phyloP scores from a whole-genome alignment of 306 rosid genomes.

The Neltuma alba region DNA sequence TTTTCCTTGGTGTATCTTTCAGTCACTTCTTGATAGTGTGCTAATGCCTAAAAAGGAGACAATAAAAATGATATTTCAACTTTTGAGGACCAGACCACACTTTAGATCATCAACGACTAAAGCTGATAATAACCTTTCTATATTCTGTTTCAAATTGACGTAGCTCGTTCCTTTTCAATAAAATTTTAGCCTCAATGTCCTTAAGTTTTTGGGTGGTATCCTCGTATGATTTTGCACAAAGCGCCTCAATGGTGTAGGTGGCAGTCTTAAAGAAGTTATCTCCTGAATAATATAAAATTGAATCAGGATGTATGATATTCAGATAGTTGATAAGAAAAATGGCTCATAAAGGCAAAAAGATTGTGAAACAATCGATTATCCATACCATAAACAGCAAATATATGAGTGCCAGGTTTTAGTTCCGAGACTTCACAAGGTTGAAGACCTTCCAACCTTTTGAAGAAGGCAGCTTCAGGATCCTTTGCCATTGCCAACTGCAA shows the following conservation, averaged over 20 bases:
- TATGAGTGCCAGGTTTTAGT: slow-evolving; percentile 96
- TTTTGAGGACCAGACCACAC: slow-evolving; percentile 9
- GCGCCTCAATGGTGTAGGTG: slow-evolving; percentile 65
- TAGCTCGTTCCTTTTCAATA: slow-evolving; percentile 91
- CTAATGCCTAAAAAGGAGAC: slow-evolving; percentile 71
- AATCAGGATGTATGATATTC: slow-evolving; percentile 31
- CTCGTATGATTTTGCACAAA: slow-evolving; percentile 62
- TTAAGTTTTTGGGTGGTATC: slow-evolving; percentile 65
- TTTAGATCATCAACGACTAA: slow-evolving; percentile 14
- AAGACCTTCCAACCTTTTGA: slow-evolving; percentile 83
- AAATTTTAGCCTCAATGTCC: slow-evolving; percentile 88
- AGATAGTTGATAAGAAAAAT: not conserved
- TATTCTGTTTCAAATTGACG: slow-evolving; percentile 96
- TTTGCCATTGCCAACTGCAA: slow-evolving; percentile 82
- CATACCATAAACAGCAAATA: slow-evolving; percentile 98
- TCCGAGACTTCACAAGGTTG: slow-evolving; percentile 98
- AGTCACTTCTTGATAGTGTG: slow-evolving; percentile 95
- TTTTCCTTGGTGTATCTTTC: slow-evolving; percentile 91
- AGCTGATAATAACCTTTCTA: slow-evolving; percentile 65
- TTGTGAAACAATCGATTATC: slow-evolving; percentile 38
- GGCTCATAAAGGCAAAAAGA: slow-evolving; percentile 35
- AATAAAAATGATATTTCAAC: slow-evolving; percentile 32
- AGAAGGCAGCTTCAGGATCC: slow-evolving; percentile 78
- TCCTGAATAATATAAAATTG: slow-evolving; percentile 48
- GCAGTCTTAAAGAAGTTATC: slow-evolving; percentile 88